These are phyloP conservation scores for Rhodomyrtus tomentosa DNA, from an alignment of 345 rosid genomes.

Conservation along the genomic window DNA sequence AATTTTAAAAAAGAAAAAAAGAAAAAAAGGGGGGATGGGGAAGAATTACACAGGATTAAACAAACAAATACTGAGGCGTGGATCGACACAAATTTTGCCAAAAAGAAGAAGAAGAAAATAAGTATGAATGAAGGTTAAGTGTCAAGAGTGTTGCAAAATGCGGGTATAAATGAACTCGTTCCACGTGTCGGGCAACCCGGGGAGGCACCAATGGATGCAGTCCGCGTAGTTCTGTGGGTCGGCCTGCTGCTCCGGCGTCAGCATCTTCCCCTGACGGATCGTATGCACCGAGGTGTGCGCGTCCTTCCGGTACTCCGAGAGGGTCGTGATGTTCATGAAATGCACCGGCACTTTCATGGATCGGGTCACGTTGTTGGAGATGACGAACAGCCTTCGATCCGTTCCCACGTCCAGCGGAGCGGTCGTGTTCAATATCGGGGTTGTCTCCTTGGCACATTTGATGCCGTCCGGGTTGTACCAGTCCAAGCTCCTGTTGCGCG, in stretches of 20 bases:
- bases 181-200: conserved; percentile 92
- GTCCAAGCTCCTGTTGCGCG: conserved; percentile 41
- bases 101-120: neutral
- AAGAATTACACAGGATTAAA: neutral
- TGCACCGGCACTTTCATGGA: conserved; percentile 26
- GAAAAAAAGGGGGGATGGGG: no score
- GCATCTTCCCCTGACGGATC: conserved; percentile 28
- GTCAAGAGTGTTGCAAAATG: conserved; percentile 14
- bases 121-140: neutral
- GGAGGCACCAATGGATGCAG: conserved; percentile 95
- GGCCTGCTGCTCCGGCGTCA: conserved; percentile 33
- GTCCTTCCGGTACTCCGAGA: conserved; percentile 84
- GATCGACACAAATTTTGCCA: neutral
- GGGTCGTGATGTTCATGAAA: conserved; percentile 51
- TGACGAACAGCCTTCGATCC: conserved; percentile 28
- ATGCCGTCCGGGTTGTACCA: conserved; percentile 46
- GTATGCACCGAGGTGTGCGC: conserved; percentile 54
- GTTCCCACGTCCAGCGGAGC: conserved; percentile 42
- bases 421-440: conserved; percentile 35
- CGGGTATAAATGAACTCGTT: conserved; percentile 64
- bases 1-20: neutral
- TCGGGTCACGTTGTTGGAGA: conserved; percentile 33
- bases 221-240: conserved; percentile 58
- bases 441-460: conserved; percentile 53
- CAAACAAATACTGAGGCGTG: neutral